Percentiles rank a stretch among this genome's conserved stretches.
Evolutionary conservation across 2,329 filamentous ascomycete genomes (phyloP).

Genomic region (Cytospora chrysosperma): DNA sequence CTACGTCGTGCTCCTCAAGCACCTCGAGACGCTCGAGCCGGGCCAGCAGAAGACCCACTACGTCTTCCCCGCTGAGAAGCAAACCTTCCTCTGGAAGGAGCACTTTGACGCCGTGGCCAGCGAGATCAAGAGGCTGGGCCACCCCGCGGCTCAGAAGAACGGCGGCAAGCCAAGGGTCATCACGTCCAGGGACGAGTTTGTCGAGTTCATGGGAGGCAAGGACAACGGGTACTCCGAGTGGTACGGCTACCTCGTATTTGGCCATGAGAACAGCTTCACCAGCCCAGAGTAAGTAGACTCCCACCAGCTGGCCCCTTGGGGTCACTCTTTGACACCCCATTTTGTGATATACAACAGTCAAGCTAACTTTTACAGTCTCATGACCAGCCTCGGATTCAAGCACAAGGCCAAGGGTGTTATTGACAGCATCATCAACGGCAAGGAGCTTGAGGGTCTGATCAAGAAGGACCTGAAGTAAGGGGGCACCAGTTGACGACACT

Average conservation of each 20-base stretch:
- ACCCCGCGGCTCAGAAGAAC: conserved; percentile 12
- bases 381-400: conserved; percentile 21
- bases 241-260: conserved; percentile 19
- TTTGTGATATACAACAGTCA: not conserved
- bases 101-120: conserved; percentile 23
- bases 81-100: conserved; percentile 20
- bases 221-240: conserved; percentile 22
- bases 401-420: conserved; percentile 23
- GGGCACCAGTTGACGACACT: not conserved
- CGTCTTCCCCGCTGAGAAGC: conserved; percentile 23
- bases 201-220: conserved; percentile 21
- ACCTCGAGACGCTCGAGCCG: conserved; percentile 22
- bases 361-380: conserved; percentile 7
- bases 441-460: conserved; percentile 22
- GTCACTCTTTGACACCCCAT: too few species aligned
- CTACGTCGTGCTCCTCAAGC: conserved; percentile 13
- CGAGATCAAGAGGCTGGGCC: conserved; percentile 20
- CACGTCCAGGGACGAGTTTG: conserved; percentile 18
- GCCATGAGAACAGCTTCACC: conserved; percentile 23
- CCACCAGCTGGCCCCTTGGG: not conserved
- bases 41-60: conserved; percentile 23
- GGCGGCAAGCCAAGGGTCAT: conserved; percentile 15
- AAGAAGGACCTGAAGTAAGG: conserved; percentile 16
- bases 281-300: conserved; percentile 19
- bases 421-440: conserved; percentile 23